These are phyloP conservation scores for Talaromyces sp. DNA, from an alignment of 2,329 filamentous ascomycete genomes.

Conservation along the genomic window DNA sequence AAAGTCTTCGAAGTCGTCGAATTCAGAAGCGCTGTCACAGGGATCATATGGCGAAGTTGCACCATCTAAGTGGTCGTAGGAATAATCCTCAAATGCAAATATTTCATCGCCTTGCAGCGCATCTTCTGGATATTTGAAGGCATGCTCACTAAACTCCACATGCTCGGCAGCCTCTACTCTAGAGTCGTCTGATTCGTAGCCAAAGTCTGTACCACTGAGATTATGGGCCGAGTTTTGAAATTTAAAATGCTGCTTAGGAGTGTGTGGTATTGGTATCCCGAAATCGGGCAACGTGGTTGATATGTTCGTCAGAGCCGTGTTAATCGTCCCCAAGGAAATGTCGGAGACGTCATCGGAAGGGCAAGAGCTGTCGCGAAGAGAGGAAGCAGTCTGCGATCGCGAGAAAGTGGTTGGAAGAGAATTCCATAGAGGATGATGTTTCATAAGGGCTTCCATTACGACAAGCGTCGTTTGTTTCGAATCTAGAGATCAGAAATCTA, in stretches of 20 bases:
- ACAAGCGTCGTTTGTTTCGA: background rate
- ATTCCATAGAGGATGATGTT: slow-evolving; percentile 34
- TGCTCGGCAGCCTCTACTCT: slow-evolving; percentile 25
- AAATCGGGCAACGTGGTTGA: slow-evolving; percentile 24
- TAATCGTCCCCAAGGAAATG: slow-evolving; percentile 28
- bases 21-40: slow-evolving; percentile 10
- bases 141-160: slow-evolving; percentile 17
- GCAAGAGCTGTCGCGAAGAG: slow-evolving; percentile 40
- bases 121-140: slow-evolving; percentile 14
- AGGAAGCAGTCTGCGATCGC: slow-evolving; percentile 27
- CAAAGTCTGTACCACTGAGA: slow-evolving; percentile 32
- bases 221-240: slow-evolving; percentile 9
- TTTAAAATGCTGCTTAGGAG: slow-evolving; percentile 23
- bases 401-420: slow-evolving; percentile 37
- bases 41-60: slow-evolving; percentile 9
- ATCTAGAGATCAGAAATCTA: background rate
- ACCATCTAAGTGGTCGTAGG: slow-evolving; percentile 17
- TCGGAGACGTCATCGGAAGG: slow-evolving; percentile 38
- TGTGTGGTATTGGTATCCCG: slow-evolving; percentile 25
- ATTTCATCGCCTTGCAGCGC: slow-evolving; percentile 15
- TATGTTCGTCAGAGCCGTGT: slow-evolving; percentile 23
- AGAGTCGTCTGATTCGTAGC: slow-evolving; percentile 36
- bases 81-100: slow-evolving; percentile 14
- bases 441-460: slow-evolving; percentile 27
- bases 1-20: slow-evolving; percentile 21